phyloP scores from a whole-genome alignment of 2,329 filamentous ascomycete genomes.

The Leptographium radiaticola region DNA sequence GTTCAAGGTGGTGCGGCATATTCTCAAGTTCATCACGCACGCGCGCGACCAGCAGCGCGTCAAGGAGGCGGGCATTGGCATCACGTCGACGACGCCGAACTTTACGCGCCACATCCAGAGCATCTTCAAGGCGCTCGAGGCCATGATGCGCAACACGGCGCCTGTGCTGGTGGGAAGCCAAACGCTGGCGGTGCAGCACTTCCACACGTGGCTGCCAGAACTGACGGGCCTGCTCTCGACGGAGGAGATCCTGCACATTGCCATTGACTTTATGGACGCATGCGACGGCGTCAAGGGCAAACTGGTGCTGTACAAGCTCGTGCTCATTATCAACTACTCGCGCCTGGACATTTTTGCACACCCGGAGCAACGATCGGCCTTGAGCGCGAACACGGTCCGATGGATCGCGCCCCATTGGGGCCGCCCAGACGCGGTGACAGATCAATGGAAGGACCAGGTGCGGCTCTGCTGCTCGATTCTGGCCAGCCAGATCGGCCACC shows the following conservation, averaged over 20 bases:
- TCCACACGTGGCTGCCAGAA: conserved; percentile 95
- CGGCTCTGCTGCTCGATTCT: conserved; percentile 87
- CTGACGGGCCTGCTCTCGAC: conserved; percentile 61
- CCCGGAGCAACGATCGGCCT: conserved; percentile 58
- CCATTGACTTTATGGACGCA: conserved; percentile 87
- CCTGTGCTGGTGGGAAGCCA: conserved; percentile 86
- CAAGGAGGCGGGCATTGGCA: conserved; percentile 81
- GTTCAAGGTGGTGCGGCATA: conserved; percentile 86
- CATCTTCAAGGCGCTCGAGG: conserved; percentile 82
- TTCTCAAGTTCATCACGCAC: conserved; percentile 90
- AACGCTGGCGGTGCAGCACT: conserved; percentile 88
- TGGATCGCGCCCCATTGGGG: conserved; percentile 97
- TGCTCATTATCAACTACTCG: conserved; percentile 86
- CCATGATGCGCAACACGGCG: conserved; percentile 76
- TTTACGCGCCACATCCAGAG: conserved; percentile 75
- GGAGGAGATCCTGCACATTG: conserved; percentile 80
- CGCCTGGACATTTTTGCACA: conserved; percentile 68
- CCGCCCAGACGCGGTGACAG: conserved; percentile 54
- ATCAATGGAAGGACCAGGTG: conserved; percentile 87
- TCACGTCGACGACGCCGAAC: conserved; percentile 55
- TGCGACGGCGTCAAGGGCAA: conserved; percentile 81
- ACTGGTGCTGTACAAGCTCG: conserved; percentile 79
- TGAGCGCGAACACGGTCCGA: conserved; percentile 69
- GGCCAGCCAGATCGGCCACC: conserved; percentile 67
- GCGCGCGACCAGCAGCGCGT: conserved; percentile 72